Percentiles rank a stretch among this genome's conserved stretches.
phyloP scores from a whole-genome alignment of 208 protist species.

The Phytomonas serpens region DNA sequence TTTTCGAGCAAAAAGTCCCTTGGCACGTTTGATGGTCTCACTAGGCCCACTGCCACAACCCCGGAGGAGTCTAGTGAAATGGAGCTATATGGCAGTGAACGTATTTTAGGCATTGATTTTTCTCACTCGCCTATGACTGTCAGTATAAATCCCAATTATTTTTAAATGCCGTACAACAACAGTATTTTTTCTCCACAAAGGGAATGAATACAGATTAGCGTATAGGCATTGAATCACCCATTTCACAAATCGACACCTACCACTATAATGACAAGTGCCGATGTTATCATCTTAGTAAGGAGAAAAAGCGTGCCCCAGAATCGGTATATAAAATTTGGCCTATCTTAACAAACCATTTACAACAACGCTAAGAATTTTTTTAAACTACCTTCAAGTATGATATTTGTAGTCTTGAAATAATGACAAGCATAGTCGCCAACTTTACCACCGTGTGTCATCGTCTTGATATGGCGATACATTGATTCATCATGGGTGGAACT shows the following conservation, averaged over 20 bases:
- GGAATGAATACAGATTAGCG: background rate
- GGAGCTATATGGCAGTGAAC: background rate
- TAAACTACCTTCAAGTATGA: background rate
- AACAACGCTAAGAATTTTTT: background rate
- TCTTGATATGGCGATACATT: background rate
- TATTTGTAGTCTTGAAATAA: background rate
- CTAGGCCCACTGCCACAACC: background rate
- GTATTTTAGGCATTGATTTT: background rate
- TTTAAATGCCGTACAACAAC: background rate
- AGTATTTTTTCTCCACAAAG: background rate
- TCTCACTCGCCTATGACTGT: background rate
- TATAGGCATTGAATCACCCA: background rate
- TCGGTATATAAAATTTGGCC: background rate
- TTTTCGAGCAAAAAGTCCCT: conserved; percentile 1
- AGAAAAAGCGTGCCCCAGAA: background rate
- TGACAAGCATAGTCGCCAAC: background rate
- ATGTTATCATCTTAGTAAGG: background rate
- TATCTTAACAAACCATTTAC: background rate
- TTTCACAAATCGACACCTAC: background rate
- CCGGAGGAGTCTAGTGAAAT: background rate
- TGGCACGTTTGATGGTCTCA: conserved; percentile 1
- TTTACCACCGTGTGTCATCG: background rate
- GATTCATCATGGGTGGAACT: background rate
- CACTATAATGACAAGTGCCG: background rate
- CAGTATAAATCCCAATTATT: background rate